Evolutionary conservation across 306 rosid genomes (phyloP).

Genomic region (Quercus agrifolia): DNA sequence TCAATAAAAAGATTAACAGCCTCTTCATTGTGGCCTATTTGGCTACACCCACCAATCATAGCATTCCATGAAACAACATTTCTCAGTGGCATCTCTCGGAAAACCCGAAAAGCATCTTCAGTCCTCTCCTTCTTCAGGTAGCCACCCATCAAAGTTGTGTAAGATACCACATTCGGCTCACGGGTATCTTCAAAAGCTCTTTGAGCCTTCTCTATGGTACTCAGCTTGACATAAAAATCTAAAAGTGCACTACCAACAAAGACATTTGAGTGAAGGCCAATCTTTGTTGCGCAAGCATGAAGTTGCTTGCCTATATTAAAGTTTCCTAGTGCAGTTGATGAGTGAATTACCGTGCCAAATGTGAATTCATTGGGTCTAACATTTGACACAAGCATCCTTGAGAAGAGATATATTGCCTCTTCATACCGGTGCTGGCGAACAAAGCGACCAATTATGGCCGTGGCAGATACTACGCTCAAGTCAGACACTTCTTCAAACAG

Average conservation of each 20-base stretch:
- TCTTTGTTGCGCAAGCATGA: conserved; percentile 62
- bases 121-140: conserved; percentile 55
- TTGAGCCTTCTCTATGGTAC: conserved; percentile 51
- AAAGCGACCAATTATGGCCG: conserved; percentile 50
- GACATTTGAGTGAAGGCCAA: conserved; percentile 49
- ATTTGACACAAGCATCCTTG: conserved; percentile 50
- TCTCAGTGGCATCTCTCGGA: conserved; percentile 66
- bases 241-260: conserved; percentile 79
- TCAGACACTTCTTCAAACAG: conserved; percentile 62
- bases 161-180: conserved; percentile 76
- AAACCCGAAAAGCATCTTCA: conserved; percentile 60
- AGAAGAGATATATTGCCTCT: conserved; percentile 57
- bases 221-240: conserved; percentile 72
- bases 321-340: conserved; percentile 42
- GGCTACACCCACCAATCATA: conserved; percentile 80
- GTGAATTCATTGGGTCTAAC: conserved; percentile 74
- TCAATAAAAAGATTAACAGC: conserved; percentile 62
- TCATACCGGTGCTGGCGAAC: conserved; percentile 39
- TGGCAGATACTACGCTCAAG: conserved; percentile 55
- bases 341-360: conserved; percentile 64
- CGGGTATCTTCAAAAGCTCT: conserved; percentile 54
- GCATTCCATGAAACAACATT: conserved; percentile 86
- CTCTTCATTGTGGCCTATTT: conserved; percentile 77
- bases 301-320: conserved; percentile 56
- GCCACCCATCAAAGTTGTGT: conserved; percentile 70